Evolutionary conservation across 345 rosid genomes (phyloP).

Genomic region (Salix koriyanagi): DNA sequence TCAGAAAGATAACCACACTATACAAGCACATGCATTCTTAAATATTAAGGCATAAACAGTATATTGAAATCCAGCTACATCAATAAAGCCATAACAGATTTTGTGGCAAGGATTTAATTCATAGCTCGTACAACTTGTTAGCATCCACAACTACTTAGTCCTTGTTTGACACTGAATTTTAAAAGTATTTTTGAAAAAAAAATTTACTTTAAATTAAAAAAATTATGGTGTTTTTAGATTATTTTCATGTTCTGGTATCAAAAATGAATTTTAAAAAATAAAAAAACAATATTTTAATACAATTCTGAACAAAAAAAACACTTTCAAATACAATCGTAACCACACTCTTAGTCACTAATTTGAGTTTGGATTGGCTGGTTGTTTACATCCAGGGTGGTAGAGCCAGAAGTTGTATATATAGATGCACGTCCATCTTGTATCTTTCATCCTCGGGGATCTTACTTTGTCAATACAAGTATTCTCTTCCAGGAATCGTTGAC

Average conservation of each 20-base stretch:
- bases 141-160: neutral
- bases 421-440: neutral
- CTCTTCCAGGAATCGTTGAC: neutral
- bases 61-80: neutral
- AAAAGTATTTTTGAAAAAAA: no score
- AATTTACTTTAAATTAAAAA: no score
- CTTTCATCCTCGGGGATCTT: neutral
- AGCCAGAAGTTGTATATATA: neutral
- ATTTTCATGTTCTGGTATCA: no score
- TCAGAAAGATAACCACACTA: neutral
- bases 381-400: neutral
- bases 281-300: no score
- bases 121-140: neutral
- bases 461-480: neutral
- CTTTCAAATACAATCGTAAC: no score
- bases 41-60: neutral
- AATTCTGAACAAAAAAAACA: no score
- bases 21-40: neutral
- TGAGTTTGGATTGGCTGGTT: neutral
- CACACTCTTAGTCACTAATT: neutral
- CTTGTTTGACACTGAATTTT: no score
- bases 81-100: neutral
- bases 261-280: no score
- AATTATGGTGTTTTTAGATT: no score
- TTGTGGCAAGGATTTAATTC: neutral